Evolutionary conservation across 2,329 filamentous ascomycete genomes (phyloP), one percentile per base, ranked within the genome.

Genomic region (Colletotrichum gloeosporioides): DNA sequence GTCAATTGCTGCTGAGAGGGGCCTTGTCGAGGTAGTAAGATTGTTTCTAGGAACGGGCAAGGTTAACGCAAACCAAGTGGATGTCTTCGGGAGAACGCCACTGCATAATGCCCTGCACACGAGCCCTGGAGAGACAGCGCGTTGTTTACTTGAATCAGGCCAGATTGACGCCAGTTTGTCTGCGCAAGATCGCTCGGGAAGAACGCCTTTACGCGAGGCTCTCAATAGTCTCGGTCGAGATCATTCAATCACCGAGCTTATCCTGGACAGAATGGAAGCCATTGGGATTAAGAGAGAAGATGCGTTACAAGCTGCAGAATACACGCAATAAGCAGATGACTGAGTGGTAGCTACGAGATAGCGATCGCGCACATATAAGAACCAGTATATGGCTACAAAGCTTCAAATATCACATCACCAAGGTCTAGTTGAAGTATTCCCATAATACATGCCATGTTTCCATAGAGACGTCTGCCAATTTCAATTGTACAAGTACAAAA

Each of bases 171-270:
- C 57, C 31, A 34, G 29, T 18, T 8, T 63, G 13, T 34, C 15
- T 9, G 2, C 4, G 22, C 0, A 34, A 27, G 13, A 36, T 4
- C 2, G 1, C 27, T 7, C 1, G 31, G 31, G 59, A 13, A n/a
- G 10, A 8, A 63, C 59, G 29, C 59, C 59, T 1, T 2, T 63
- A 6, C 31, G 25, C 4, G 0, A 1, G 0, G 61, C 31, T n/a
- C 18, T 63, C 16, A 4, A 16, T 6, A 4, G 8, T 3, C 2
- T 34, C 18, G 31, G 31, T 2, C 31, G 0, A 22, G 1, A 27
- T 34, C 4, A 36, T 36, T 12, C 7, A 18, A 32, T 63, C 15
- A 34, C 6, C 5, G n/a, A 18, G 1, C 5, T 36, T 34, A 7
- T 63, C 25, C 10, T 18, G 22, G 6, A 22, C 18, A 63, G 61